phyloP scores from a whole-genome alignment of 257 asterid species.

The Primulina tabacum region DNA sequence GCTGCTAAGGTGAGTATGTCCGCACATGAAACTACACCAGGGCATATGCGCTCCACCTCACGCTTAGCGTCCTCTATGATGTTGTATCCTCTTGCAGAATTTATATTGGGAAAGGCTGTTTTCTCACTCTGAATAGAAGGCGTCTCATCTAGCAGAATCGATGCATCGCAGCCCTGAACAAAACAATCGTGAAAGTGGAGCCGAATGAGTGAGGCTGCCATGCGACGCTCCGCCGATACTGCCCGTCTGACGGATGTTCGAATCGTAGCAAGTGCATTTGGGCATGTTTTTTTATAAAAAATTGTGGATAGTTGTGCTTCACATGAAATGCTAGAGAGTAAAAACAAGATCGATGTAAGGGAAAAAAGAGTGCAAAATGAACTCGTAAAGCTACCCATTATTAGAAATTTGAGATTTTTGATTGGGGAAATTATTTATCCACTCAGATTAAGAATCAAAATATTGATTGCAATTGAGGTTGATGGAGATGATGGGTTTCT shows the following conservation, averaged over 20 bases:
- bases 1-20: slow-evolving; percentile 31
- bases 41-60: slow-evolving; percentile 23
- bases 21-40: slow-evolving; percentile 29
- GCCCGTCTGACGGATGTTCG: slow-evolving; percentile 17
- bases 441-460: neutral
- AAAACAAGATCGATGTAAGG: neutral
- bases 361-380: neutral
- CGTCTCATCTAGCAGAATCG: slow-evolving; percentile 24
- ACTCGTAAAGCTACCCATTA: neutral
- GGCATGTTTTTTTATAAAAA: slow-evolving; percentile 24
- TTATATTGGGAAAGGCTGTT: slow-evolving; percentile 10
- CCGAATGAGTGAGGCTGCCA: slow-evolving; percentile 27
- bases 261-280: slow-evolving; percentile 14
- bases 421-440: too few relatives aligned
- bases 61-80: slow-evolving; percentile 25
- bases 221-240: slow-evolving; percentile 25
- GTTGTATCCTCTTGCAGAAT: slow-evolving; percentile 27
- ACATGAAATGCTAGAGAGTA: neutral
- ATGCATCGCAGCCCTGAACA: slow-evolving; percentile 36
- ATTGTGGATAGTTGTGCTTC: slow-evolving; percentile 29
- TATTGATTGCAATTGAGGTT: neutral
- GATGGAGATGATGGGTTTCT: neutral
- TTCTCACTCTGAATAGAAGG: slow-evolving; percentile 22
- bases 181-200: slow-evolving; percentile 33
- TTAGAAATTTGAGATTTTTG: too few relatives aligned